Percentiles rank a stretch among this genome's conserved stretches.
Conservation (phyloP, 371 early-diverging fungal genomes). For the Blakeslea trispora region DNA sequence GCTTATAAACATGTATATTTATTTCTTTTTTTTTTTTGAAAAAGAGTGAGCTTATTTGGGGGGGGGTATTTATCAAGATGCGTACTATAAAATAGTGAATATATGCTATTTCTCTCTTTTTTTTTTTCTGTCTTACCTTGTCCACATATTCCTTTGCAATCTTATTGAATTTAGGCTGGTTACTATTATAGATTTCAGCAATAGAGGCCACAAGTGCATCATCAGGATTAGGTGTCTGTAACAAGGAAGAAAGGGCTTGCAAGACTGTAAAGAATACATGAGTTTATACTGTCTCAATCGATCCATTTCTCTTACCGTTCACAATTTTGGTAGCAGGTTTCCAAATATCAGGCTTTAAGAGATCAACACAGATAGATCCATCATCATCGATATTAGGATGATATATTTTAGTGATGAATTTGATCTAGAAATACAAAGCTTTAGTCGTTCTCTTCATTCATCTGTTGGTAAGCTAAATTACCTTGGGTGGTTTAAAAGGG, state of each 20-base stretch:
- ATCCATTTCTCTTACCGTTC: no score
- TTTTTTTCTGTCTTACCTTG: constrained; percentile 48
- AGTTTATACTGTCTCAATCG: neutral
- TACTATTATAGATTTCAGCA: constrained; percentile 80
- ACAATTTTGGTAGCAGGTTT: constrained; percentile 83
- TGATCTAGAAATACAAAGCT: no score
- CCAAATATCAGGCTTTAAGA: constrained; percentile 91
- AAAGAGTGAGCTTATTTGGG: no score
- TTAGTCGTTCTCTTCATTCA: no score
- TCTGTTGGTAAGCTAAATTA: constrained; percentile 22
- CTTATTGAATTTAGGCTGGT: constrained; percentile 73
- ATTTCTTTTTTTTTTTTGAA: no score
- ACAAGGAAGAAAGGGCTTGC: constrained; percentile 64
- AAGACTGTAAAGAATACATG: constrained; percentile 52
- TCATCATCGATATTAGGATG: constrained; percentile 94
- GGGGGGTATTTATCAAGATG: no score
- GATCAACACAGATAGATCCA: constrained; percentile 76
- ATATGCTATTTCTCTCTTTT: neutral
- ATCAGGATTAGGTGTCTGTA: constrained; percentile 88
- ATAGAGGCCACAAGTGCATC: constrained; percentile 87
- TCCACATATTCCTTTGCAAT: constrained; percentile 83
- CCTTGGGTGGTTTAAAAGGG: constrained; percentile 93
- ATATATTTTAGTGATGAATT: constrained; percentile 85
- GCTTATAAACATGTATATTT: no score
- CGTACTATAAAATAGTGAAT: neutral